Conservation (phyloP, 495 filamentous ascomycete genomes). For the Xylaria telfairii region DNA sequence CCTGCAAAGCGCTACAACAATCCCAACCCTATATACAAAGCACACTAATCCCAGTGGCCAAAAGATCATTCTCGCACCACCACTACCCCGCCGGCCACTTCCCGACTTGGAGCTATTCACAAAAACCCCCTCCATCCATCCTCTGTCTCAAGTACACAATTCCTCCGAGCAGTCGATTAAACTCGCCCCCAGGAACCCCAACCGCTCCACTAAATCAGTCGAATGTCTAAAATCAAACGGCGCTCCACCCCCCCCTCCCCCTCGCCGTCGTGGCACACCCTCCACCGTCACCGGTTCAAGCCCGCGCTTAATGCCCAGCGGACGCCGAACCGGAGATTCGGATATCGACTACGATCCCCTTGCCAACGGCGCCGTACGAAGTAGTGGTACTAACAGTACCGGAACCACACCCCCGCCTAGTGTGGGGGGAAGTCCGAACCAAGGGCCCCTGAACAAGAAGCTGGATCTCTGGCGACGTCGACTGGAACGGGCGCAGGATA, state of each 20-base stretch:
- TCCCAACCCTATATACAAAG: slow-evolving; percentile 26
- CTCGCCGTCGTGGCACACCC: slow-evolving; percentile 51
- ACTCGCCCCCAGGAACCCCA: slow-evolving; percentile 7
- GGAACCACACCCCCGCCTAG: slow-evolving; percentile 24
- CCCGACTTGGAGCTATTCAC: slow-evolving; percentile 25
- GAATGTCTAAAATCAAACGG: not conserved
- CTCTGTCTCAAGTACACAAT: slow-evolving; percentile 43
- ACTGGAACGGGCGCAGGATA: slow-evolving; percentile 74
- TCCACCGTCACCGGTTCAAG: slow-evolving; percentile 28
- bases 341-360: slow-evolving; percentile 39
- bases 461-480: slow-evolving; percentile 83
- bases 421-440: slow-evolving; percentile 25
- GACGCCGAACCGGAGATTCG: slow-evolving; percentile 36
- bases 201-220: not conserved
- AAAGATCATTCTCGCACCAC: slow-evolving; percentile 35
- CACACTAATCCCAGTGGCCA: slow-evolving; percentile 21
- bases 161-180: slow-evolving; percentile 34
- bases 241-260: slow-evolving; percentile 49
- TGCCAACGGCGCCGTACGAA: slow-evolving; percentile 23
- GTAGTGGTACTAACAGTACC: not conserved
- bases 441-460: slow-evolving; percentile 67
- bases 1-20: slow-evolving; percentile 54
- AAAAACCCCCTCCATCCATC: slow-evolving; percentile 28
- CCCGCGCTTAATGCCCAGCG: slow-evolving; percentile 26
- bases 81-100: slow-evolving; percentile 32